These are phyloP conservation scores for Alternaria triticina DNA, from an alignment of 2,329 filamentous ascomycete species.

Conservation along the genomic window DNA sequence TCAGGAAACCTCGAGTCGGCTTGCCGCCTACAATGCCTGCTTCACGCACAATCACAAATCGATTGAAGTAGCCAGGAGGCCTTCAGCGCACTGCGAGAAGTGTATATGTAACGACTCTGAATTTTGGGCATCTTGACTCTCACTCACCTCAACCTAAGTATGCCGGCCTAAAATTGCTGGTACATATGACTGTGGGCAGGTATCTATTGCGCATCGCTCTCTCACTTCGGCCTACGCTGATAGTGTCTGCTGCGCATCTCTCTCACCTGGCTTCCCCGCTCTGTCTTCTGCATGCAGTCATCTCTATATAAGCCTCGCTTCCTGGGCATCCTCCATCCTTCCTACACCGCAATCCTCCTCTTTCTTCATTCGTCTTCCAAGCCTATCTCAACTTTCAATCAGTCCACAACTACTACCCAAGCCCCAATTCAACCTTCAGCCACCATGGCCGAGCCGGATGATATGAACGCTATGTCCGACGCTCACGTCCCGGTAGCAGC, in stretches of 20 bases:
- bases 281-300: too few species aligned
- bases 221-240: not conserved
- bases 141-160: not conserved
- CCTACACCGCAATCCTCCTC: conserved; percentile 1
- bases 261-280: not conserved
- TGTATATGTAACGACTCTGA: not conserved
- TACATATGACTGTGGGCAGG: not conserved
- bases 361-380: not conserved
- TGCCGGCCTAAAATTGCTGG: not conserved
- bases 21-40: not conserved
- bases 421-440: not conserved
- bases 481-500: conserved; percentile 1
- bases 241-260: not conserved
- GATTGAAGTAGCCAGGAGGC: not conserved
- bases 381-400: not conserved
- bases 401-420: not conserved
- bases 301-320: not conserved
- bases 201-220: not conserved
- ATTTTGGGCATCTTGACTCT: not conserved
- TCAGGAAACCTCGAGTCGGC: not conserved
- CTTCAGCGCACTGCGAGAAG: not conserved
- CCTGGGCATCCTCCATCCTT: not conserved
- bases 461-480: not conserved
- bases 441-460: conserved; percentile 3
- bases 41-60: not conserved